Conservation (phyloP, 176 grass and related monocot species). For the Cenchrus americanus region DNA sequence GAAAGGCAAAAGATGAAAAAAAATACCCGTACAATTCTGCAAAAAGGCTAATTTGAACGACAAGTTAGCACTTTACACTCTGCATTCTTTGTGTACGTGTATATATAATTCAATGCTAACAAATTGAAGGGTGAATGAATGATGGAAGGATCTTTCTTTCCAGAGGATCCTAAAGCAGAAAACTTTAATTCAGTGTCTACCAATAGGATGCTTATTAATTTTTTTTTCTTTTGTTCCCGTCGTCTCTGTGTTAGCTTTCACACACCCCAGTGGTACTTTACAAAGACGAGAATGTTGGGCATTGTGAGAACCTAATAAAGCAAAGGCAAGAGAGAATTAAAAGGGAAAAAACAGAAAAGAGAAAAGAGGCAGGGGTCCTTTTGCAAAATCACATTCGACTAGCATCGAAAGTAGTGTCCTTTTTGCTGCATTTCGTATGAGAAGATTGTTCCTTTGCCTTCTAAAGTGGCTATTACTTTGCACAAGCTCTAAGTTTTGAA, state of each 20-base stretch:
- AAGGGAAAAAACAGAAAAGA: slow-evolving; percentile 26
- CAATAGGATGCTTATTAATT: slow-evolving; percentile 36
- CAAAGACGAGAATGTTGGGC: slow-evolving; percentile 55
- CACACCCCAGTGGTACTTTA: slow-evolving; percentile 50
- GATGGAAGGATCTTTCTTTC: slow-evolving; percentile 48
- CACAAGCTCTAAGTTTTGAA: slow-evolving; percentile 67
- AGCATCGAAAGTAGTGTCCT: slow-evolving; percentile 57
- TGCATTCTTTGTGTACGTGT: slow-evolving; percentile 19
- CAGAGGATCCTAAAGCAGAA: slow-evolving; percentile 41
- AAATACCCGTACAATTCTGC: background rate
- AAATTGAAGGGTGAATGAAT: slow-evolving; percentile 25
- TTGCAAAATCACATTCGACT: slow-evolving; percentile 52
- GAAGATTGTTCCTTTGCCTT: slow-evolving; percentile 59
- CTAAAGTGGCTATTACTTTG: slow-evolving; percentile 56
- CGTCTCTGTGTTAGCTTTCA: slow-evolving; percentile 47
- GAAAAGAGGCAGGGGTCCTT: slow-evolving; percentile 32
- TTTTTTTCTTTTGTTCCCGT: background rate
- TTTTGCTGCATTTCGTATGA: slow-evolving; percentile 41
- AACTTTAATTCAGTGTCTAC: slow-evolving; percentile 35
- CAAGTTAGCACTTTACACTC: slow-evolving; percentile 33
- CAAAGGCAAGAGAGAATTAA: slow-evolving; percentile 33
- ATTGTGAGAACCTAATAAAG: slow-evolving; percentile 57
- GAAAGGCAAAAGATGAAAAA: slow-evolving; percentile 2
- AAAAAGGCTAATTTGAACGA: slow-evolving; percentile 28
- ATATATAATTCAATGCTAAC: slow-evolving; percentile 4